Conservation (phyloP, 495 filamentous ascomycete species). For the Daldinia decipiens region DNA sequence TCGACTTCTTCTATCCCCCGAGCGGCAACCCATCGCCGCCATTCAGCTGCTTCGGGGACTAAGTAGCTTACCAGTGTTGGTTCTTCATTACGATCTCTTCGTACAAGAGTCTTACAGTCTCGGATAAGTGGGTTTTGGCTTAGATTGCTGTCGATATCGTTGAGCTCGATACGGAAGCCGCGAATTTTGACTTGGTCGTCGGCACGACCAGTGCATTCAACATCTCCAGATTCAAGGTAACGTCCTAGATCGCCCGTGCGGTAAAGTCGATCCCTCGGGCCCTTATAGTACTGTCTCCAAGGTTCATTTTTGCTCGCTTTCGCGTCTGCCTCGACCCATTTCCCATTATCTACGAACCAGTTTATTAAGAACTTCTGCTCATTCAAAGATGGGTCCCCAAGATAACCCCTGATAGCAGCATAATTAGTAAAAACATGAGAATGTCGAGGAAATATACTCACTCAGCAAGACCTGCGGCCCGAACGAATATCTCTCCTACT, state of each 20-base stretch:
- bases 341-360: slow-evolving; percentile 83
- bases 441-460: slow-evolving; percentile 28
- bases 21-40: slow-evolving; percentile 72
- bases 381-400: slow-evolving; percentile 75
- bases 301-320: slow-evolving; percentile 65
- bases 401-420: slow-evolving; percentile 65
- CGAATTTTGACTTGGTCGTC: slow-evolving; percentile 96
- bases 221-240: slow-evolving; percentile 77
- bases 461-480: slow-evolving; percentile 90
- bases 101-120: slow-evolving; percentile 88
- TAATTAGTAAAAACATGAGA: slow-evolving; percentile 6
- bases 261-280: slow-evolving; percentile 88
- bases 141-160: slow-evolving; percentile 90
- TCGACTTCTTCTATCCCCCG: slow-evolving; percentile 62
- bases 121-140: slow-evolving; percentile 80
- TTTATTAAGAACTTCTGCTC: slow-evolving; percentile 85
- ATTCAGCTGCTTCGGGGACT: slow-evolving; percentile 81
- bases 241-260: slow-evolving; percentile 82
- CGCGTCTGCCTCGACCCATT: slow-evolving; percentile 75
- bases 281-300: slow-evolving; percentile 84
- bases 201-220: slow-evolving; percentile 79
- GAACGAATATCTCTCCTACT: slow-evolving; percentile 86
- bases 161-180: slow-evolving; percentile 93
- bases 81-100: slow-evolving; percentile 91
- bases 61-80: slow-evolving; percentile 90